Conservation (phyloP, 768 basidiomycete genomes). For the Termitomyces sp. region DNA sequence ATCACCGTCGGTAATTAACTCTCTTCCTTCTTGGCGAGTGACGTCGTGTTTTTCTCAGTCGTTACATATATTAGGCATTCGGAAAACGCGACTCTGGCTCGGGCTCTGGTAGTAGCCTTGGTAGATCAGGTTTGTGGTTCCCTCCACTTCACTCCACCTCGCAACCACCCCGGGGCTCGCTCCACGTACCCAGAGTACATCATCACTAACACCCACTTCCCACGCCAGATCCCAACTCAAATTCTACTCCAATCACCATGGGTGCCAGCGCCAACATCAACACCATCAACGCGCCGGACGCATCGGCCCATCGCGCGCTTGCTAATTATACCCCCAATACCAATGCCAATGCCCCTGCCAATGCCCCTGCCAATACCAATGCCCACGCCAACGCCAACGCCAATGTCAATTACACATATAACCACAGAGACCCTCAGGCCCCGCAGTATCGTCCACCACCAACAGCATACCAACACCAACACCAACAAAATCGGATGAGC, state of each 20-base stretch:
- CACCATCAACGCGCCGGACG: slow-evolving; percentile 8
- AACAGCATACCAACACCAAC: background rate
- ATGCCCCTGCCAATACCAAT: background rate
- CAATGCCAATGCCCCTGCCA: background rate
- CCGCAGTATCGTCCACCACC: background rate
- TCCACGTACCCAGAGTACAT: background rate
- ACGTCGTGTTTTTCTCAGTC: slow-evolving; percentile 8
- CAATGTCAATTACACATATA: too few relatives aligned
- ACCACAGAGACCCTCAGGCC: background rate
- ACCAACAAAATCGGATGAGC: slow-evolving; percentile 1
- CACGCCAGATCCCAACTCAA: background rate
- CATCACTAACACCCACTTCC: background rate
- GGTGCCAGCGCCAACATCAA: too few relatives aligned
- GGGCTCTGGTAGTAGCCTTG: too few relatives aligned
- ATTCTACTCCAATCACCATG: slow-evolving; percentile 10
- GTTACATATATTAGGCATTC: background rate
- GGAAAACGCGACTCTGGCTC: too few relatives aligned
- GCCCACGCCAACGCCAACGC: too few relatives aligned
- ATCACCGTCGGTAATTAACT: slow-evolving; percentile 15
- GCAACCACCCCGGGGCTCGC: background rate
- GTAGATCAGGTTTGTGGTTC: background rate
- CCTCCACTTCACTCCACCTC: background rate
- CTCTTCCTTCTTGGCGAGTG: background rate
- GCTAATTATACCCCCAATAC: too few relatives aligned
- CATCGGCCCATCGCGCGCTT: background rate